Evolutionary conservation across 2,329 filamentous ascomycete genomes (phyloP).

Genomic region (Plenodomus tracheiphilus): DNA sequence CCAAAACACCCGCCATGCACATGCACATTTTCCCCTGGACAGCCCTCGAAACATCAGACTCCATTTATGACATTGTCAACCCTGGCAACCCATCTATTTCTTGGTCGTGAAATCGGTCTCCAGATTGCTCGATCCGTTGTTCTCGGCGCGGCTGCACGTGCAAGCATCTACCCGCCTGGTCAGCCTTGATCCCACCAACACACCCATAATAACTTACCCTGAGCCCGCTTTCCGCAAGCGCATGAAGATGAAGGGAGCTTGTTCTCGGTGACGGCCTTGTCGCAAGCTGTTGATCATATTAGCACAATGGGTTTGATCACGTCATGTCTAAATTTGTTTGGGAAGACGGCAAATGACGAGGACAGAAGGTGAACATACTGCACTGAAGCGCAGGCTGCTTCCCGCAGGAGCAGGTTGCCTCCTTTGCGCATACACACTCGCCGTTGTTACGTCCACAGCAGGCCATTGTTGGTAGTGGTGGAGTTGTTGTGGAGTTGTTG

Average conservation of each 20-base stretch:
- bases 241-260: conserved; percentile 68
- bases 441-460: conserved; percentile 60
- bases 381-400: conserved; percentile 85
- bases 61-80: background rate
- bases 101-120: conserved; percentile 89
- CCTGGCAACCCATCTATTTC: conserved; percentile 34
- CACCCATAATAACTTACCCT: conserved; percentile 55
- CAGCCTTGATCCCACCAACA: conserved; percentile 2
- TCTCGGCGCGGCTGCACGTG: conserved; percentile 77
- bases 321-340: no score
- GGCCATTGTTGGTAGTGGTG: background rate
- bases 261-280: conserved; percentile 77
- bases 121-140: conserved; percentile 62
- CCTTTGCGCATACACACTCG: conserved; percentile 61
- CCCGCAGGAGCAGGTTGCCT: conserved; percentile 81
- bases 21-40: conserved; percentile 8
- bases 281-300: conserved; percentile 58
- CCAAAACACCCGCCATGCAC: conserved; percentile 9
- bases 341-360: no score
- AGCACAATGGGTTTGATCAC: no score
- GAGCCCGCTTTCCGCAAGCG: conserved; percentile 74
- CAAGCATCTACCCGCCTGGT: conserved; percentile 52
- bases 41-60: background rate
- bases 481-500: conserved; percentile 12
- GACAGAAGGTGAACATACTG: conserved; percentile 47